Evolutionary conservation across 2,329 filamentous ascomycete genomes (phyloP), one percentile per base, ranked within the genome.

Genomic region (Iodosphaeria phyllophila): DNA sequence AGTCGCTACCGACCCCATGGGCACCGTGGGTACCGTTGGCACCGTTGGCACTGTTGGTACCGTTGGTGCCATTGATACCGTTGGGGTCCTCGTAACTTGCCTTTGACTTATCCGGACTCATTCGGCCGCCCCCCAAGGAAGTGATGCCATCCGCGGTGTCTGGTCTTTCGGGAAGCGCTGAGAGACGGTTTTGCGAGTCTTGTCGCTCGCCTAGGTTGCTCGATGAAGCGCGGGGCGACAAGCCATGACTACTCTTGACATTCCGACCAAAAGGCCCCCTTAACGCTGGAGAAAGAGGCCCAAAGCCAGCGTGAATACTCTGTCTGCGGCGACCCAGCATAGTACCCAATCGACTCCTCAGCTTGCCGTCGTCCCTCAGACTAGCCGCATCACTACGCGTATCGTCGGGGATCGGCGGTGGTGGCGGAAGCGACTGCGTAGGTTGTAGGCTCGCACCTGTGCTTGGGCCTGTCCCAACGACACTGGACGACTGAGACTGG

Each of bases 321-420:
- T 76, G 70, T 19, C 73, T 58, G 30, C 70, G 54, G 13, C 70
- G 59, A 15, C 66, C 63, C 22, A 79, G 60, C 54, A 79, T 73
- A 8, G 74, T 79, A 10, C 74, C 74, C 26, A 80, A 59, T 28
- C 72, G 62, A 37, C 64, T 67, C 23, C 70, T 58, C 20, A 71
- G 40, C 36, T 62, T 68, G 28, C 64, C 64, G 38, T 68, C 41
- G 35, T 52, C 58, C 43, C 45, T 53, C 33, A 37, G 43, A 25
- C 32, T 46, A 2, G 54, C 59, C 32, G 60, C 54, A 17, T 63
- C 58, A 31, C 58, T 63, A 13, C 44, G 45, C 22, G 47, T 42
- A 28, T 58, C 54, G 6, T 51, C 47, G 10, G 26, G 24, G 6
- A 20, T 13, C 18, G 16, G 30, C 10, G 33, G 28, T 12, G 30